These are phyloP conservation scores for Pelargonium citronellum DNA, from an alignment of 441 rosid species.

Conservation along the genomic window DNA sequence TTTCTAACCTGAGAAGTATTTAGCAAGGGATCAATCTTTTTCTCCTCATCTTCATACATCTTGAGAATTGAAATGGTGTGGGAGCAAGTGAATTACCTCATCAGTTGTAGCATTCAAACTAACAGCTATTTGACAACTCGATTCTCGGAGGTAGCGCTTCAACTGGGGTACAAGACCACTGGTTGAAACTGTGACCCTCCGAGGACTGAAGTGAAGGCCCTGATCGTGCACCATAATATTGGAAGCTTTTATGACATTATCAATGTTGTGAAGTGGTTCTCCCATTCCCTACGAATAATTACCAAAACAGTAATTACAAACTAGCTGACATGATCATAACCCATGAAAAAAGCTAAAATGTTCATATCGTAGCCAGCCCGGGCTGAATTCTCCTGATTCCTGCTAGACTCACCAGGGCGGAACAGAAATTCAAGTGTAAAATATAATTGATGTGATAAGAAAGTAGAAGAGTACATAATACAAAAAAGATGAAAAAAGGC, in stretches of 20 bases:
- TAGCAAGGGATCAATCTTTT: conserved; percentile 6
- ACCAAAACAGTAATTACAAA: conserved; percentile 10
- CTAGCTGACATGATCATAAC: not conserved
- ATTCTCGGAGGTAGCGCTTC: conserved; percentile 67
- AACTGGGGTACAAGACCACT: conserved; percentile 90
- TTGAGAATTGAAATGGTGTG: not conserved
- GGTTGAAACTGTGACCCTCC: conserved; percentile 86
- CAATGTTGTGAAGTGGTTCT: conserved; percentile 82
- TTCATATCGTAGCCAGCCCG: not conserved
- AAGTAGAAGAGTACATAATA: too few species aligned
- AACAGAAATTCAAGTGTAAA: too few species aligned
- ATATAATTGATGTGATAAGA: too few species aligned
- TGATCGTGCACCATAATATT: conserved; percentile 75
- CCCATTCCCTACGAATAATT: conserved; percentile 76
- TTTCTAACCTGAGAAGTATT: conserved; percentile 60
- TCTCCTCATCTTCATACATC: not conserved
- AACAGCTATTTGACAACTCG: conserved; percentile 76
- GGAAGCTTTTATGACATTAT: conserved; percentile 72
- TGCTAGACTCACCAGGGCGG: not conserved
- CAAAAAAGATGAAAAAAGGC: too few species aligned
- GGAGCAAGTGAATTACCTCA: conserved; percentile 45
- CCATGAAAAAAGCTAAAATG: not conserved
- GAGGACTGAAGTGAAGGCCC: conserved; percentile 90
- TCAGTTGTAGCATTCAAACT: conserved; percentile 93
- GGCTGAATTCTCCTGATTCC: not conserved